These are phyloP conservation scores for Zygoascus flipseniorum DNA, from an alignment of 805 yeast genomes.

Conservation along the genomic window DNA sequence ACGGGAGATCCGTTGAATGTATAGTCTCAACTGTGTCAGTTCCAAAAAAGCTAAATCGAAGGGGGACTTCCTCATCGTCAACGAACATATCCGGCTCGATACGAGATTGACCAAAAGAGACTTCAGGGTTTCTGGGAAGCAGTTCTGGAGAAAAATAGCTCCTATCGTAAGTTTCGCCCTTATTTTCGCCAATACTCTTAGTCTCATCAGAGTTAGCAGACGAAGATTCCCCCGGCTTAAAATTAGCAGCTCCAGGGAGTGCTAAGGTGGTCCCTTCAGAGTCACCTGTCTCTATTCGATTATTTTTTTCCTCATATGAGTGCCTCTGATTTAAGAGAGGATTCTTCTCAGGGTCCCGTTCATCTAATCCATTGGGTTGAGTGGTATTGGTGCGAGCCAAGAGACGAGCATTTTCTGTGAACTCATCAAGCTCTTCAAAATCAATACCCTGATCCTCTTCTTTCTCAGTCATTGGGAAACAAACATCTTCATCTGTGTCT, in stretches of 20 bases:
- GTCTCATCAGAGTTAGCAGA: neutral
- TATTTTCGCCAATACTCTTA: neutral
- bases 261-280: neutral
- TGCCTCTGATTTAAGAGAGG: neutral
- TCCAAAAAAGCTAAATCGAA: slow-evolving; percentile 70
- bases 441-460: slow-evolving; percentile 68
- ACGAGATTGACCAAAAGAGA: neutral
- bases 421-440: slow-evolving; percentile 83
- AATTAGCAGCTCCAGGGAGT: neutral
- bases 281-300: neutral
- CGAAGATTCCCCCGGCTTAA: neutral
- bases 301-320: neutral
- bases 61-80: neutral
- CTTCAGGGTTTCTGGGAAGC: neutral
- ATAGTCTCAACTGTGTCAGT: slow-evolving; percentile 78
- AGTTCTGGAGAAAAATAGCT: neutral
- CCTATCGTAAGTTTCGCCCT: neutral
- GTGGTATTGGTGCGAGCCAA: neutral
- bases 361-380: neutral
- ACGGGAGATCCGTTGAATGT: slow-evolving; percentile 81
- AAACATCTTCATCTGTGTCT: slow-evolving; percentile 94
- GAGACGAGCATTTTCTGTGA: slow-evolving; percentile 34
- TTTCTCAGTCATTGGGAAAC: slow-evolving; percentile 81
- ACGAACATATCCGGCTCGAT: neutral
- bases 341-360: neutral